These are phyloP conservation scores for Candida sanyaensis DNA, from an alignment of 1,139 yeast genomes.

Conservation along the genomic window DNA sequence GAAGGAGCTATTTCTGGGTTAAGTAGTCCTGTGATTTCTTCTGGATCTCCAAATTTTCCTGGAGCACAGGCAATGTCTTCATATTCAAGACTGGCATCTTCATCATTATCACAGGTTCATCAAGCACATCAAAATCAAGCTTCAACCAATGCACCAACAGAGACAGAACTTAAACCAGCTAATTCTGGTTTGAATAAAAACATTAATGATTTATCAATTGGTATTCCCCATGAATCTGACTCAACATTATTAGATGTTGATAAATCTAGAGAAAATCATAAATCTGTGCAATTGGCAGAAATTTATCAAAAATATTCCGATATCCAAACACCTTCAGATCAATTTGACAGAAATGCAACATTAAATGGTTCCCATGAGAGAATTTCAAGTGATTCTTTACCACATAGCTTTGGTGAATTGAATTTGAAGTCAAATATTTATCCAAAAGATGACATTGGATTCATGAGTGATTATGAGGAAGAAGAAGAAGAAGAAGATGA, in stretches of 20 bases:
- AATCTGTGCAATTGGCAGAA: conserved; percentile 44
- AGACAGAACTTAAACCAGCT: conserved; percentile 10
- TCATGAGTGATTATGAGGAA: conserved; percentile 33
- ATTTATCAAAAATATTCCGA: conserved; percentile 48
- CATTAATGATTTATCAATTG: conserved; percentile 13
- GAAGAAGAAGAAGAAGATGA: conserved; percentile 23
- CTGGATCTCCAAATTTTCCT: conserved; percentile 10
- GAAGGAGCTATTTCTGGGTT: conserved; percentile 58
- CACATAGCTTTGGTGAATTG: conserved; percentile 31
- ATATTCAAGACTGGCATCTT: conserved; percentile 6
- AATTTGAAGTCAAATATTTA: conserved; percentile 32
- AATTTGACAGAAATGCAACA: conserved; percentile 32
- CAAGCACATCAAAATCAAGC: background rate
- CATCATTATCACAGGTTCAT: background rate
- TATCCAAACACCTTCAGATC: conserved; percentile 46
- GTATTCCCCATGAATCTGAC: background rate
- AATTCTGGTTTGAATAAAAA: conserved; percentile 10
- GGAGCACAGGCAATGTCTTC: conserved; percentile 2
- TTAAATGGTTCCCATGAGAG: conserved; percentile 41
- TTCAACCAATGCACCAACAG: background rate
- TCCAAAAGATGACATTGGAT: conserved; percentile 41
- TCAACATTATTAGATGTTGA: background rate
- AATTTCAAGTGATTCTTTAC: conserved; percentile 37
- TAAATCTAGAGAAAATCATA: conserved; percentile 20
- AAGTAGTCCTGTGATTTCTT: conserved; percentile 28